Evolutionary conservation across 2,329 filamentous ascomycete genomes (phyloP), one percentile per base, ranked within the genome.

Genomic region (Verticillium longisporum): DNA sequence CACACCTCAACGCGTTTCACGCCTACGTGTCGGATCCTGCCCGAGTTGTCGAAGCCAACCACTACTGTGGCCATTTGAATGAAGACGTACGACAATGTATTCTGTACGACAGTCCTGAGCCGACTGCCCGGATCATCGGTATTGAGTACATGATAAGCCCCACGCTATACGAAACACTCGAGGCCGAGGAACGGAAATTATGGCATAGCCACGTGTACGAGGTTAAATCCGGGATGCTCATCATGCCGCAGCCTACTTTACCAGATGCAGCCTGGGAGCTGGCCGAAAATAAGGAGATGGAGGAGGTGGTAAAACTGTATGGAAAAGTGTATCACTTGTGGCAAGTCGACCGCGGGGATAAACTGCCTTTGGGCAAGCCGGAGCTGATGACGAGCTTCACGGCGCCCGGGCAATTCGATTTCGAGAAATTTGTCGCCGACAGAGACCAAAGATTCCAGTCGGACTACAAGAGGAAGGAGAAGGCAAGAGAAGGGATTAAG

Each of bases 131-230:
- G 0, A 82, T 96, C 18, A 91, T 96, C 63, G 92, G 91, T 9
- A 82, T 96, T 67, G 92, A 96, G 73, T 96, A 96, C 78, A 93
- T 95, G 90, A 87, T 96, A 68, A 87, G 88, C 0, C 83, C 86
- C 0, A 77, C 79, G 3, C 76, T 95, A 0, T 96, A 88, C 76
- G 79, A 83, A 41, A 84, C 83, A 0, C 83, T 96, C 0, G 81
- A 85, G 1, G 55, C 74, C 0, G 83, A 87, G 21, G 92, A 96
- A 75, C 85, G 89, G 41, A 83, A 83, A 57, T 80, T 93, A 1
- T 96, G 91, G 91, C 91, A 96, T 75, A 88, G 85, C n/a, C 84
- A 87, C 63, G 81, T 81, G 37, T 91, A 88, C 71, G 89, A 92
- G 71, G 89, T 92, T 54, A 89, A 90, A 68, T 88, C 85, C 0